These are phyloP conservation scores for Verticillium longisporum DNA, from an alignment of 2,329 filamentous ascomycete genomes.

Conservation along the genomic window DNA sequence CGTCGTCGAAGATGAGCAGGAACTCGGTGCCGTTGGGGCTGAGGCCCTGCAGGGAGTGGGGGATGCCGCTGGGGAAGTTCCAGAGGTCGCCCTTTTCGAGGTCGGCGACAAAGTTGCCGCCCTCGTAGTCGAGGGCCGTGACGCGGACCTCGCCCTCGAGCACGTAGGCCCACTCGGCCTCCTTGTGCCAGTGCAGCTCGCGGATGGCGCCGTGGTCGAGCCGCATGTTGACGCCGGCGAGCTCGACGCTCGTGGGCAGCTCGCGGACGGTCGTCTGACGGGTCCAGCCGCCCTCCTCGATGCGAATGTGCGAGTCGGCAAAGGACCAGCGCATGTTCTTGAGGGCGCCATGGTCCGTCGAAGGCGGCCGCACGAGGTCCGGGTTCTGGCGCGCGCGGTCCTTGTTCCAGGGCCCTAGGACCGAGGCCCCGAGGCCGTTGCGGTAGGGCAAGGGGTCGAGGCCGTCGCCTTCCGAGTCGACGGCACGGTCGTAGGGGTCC, in stretches of 20 bases:
- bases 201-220: conserved; percentile 66
- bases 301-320: conserved; percentile 56
- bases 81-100: conserved; percentile 70
- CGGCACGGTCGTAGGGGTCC: conserved; percentile 55
- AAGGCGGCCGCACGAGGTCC: conserved; percentile 64
- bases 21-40: conserved; percentile 22
- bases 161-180: conserved; percentile 73
- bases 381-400: conserved; percentile 63
- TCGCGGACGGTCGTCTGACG: conserved; percentile 64
- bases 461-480: conserved; percentile 52
- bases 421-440: conserved; percentile 57
- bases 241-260: conserved; percentile 58
- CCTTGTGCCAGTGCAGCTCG: conserved; percentile 76
- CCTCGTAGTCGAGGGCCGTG: conserved; percentile 67
- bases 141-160: conserved; percentile 65
- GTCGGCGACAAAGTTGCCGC: conserved; percentile 71
- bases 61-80: conserved; percentile 75
- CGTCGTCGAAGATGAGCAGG: conserved; percentile 40
- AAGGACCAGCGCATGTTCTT: conserved; percentile 69
- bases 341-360: conserved; percentile 65
- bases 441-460: conserved; percentile 60
- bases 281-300: conserved; percentile 70
- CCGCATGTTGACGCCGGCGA: conserved; percentile 74
- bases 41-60: conserved; percentile 57
- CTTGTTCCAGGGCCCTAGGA: conserved; percentile 64